Percentiles rank a stretch among this genome's conserved stretches.
These are phyloP conservation scores for Sporothrix protearum DNA, from an alignment of 2,329 filamentous ascomycete species.

Conservation along the genomic window DNA sequence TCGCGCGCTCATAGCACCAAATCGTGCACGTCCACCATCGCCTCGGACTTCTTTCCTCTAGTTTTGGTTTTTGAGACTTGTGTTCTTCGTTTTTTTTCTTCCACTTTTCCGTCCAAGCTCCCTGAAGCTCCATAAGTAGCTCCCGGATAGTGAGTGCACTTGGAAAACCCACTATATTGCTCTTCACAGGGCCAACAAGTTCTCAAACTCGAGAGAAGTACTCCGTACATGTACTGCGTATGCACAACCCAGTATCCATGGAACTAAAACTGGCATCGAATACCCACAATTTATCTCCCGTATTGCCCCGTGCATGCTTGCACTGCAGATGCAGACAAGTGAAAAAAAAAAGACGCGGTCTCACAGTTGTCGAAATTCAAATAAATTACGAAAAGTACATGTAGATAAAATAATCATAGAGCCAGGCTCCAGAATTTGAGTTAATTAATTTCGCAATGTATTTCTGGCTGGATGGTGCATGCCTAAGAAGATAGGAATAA, in stretches of 20 bases:
- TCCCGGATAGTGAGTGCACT: not conserved
- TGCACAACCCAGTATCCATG: not conserved
- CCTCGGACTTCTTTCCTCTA: not conserved
- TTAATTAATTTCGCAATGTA: not conserved
- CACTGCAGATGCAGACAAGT: not conserved
- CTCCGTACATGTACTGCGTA: no score
- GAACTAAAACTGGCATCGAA: not conserved
- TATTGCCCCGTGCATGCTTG: not conserved
- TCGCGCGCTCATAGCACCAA: not conserved
- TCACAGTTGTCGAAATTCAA: not conserved
- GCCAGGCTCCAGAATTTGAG: not conserved
- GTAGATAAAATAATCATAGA: not conserved
- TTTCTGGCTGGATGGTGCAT: not conserved
- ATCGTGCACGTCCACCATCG: not conserved
- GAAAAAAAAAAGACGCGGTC: not conserved
- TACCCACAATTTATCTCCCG: slow-evolving; percentile 16
- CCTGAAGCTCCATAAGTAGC: not conserved
- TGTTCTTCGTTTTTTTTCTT: not conserved
- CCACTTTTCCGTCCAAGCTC: not conserved
- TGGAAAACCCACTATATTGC: not conserved
- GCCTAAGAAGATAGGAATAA: not conserved
- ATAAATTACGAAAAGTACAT: not conserved
- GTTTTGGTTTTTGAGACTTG: not conserved
- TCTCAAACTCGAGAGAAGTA: not conserved
- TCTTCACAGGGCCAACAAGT: no score